These are phyloP conservation scores for Falciphora oryzae DNA, from an alignment of 2,329 filamentous ascomycete genomes.

Conservation along the genomic window DNA sequence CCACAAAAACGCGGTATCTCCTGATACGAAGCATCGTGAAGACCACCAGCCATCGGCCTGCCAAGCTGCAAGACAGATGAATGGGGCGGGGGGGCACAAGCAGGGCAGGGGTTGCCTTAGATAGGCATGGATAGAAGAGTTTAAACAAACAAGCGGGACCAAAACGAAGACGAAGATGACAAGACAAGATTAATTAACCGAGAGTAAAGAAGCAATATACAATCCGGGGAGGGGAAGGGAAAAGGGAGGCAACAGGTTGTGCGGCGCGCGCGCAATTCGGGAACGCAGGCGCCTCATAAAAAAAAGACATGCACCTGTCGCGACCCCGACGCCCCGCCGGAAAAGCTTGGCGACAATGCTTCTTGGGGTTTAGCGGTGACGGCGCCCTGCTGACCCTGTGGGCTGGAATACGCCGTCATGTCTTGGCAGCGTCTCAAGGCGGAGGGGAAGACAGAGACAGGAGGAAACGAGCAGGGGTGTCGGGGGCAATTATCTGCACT, in stretches of 20 bases:
- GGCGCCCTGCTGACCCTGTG: background rate
- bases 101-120: background rate
- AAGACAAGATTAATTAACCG: background rate
- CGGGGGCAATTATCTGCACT: too few species aligned
- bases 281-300: background rate
- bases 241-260: background rate
- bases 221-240: background rate
- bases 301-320: background rate
- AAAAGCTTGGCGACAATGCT: background rate
- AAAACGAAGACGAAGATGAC: too few species aligned
- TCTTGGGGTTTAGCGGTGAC: background rate
- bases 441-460: background rate
- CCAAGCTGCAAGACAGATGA: background rate
- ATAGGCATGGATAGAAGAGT: background rate
- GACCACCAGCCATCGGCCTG: background rate
- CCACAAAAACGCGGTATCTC: slow-evolving; percentile 55
- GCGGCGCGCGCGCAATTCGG: background rate
- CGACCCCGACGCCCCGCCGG: background rate
- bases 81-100: background rate
- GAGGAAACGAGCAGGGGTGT: background rate
- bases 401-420: background rate
- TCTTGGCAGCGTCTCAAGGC: background rate
- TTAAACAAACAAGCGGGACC: background rate
- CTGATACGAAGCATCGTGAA: slow-evolving; percentile 49
- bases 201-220: background rate